Evolutionary conservation across 495 filamentous ascomycete genomes (phyloP), one percentile per base, ranked within the genome.

Genomic region (Penicillium paradoxum): DNA sequence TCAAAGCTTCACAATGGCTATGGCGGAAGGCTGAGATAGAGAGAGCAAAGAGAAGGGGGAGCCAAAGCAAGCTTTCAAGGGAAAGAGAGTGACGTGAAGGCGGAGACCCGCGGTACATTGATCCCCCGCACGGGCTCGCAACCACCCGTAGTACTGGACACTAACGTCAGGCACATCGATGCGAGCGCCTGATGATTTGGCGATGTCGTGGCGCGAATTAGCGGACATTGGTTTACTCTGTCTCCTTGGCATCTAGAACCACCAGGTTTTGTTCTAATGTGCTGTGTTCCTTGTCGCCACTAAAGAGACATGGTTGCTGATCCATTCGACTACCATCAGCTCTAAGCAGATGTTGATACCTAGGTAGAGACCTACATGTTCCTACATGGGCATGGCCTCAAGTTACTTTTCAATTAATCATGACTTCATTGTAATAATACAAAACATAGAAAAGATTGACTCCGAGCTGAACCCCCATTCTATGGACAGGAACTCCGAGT

Each of bases 61-160:
- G 29, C 6, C 22, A 27, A 48, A 48, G 45, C 45, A 51, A 34
- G 49, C 39, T 42, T 51, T 24, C 18, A 17, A 48, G 17, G 27
- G 9, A 38, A 39, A 15, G 51, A n/a, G n/a, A 44, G 45, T 62
- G 62, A 65, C 57, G 62, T 59, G 53, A 51, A 57, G 55, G 55
- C 47, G 22, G 50, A 60, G 49, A 53, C 49, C 50, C 38, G 29
- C 52, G 51, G 48, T 61, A 61, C 64, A 51, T 47, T 32, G 38
- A 49, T 51, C 38, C 57, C 46, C 56, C 55, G 58, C 58, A 60
- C 45, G 41, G 41, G 19, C 30, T 36, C 49, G 29, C 38, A 43
- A 36, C 29, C 3, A 27, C 33, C 9, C n/a, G 17, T 36, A 52
- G 49, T 50, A 40, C 37, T 40, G 17, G 44, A 44, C 43, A 43